Evolutionary conservation across 2,329 filamentous ascomycete genomes (phyloP).

Genomic region (Rhynchosporium agropyri): DNA sequence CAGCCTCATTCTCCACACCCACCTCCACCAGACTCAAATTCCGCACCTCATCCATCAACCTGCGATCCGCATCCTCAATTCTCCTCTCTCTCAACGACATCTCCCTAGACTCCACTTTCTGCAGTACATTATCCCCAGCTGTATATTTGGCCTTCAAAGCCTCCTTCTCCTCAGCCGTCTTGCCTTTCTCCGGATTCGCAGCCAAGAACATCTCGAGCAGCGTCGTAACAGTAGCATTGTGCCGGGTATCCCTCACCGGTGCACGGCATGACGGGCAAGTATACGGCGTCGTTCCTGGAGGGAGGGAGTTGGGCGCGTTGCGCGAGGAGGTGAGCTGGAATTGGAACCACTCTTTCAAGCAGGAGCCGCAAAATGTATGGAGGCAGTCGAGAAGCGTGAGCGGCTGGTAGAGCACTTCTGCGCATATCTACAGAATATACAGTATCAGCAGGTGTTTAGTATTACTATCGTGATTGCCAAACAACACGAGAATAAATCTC

Average conservation of each 20-base stretch:
- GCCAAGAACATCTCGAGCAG: slow-evolving; percentile 85
- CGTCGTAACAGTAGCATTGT: slow-evolving; percentile 88
- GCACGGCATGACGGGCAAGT: slow-evolving; percentile 95
- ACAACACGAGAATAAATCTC: slow-evolving; percentile 12
- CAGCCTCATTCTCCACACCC: slow-evolving; percentile 49
- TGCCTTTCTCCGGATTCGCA: slow-evolving; percentile 75
- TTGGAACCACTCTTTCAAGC: slow-evolving; percentile 93
- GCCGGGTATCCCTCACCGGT: slow-evolving; percentile 79
- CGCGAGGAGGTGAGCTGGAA: slow-evolving; percentile 57
- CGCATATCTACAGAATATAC: slow-evolving; percentile 74
- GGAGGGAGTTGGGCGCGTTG: slow-evolving; percentile 34
- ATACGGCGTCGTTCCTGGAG: slow-evolving; percentile 52
- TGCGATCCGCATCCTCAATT: slow-evolving; percentile 48
- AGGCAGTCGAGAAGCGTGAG: slow-evolving; percentile 90
- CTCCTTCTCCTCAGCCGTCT: slow-evolving; percentile 70
- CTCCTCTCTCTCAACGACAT: slow-evolving; percentile 56
- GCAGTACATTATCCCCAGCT: slow-evolving; percentile 79
- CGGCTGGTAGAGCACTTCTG: slow-evolving; percentile 89
- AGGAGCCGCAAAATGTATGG: slow-evolving; percentile 94
- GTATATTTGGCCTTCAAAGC: slow-evolving; percentile 77
- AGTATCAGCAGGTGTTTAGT: slow-evolving; percentile 24
- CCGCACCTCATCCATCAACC: slow-evolving; percentile 39
- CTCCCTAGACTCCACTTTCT: slow-evolving; percentile 55
- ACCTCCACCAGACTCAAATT: slow-evolving; percentile 59
- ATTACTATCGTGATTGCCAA: slow-evolving; percentile 3